phyloP scores from a whole-genome alignment of 768 basidiomycete genomes.

The Pleurotus pulmonarius region DNA sequence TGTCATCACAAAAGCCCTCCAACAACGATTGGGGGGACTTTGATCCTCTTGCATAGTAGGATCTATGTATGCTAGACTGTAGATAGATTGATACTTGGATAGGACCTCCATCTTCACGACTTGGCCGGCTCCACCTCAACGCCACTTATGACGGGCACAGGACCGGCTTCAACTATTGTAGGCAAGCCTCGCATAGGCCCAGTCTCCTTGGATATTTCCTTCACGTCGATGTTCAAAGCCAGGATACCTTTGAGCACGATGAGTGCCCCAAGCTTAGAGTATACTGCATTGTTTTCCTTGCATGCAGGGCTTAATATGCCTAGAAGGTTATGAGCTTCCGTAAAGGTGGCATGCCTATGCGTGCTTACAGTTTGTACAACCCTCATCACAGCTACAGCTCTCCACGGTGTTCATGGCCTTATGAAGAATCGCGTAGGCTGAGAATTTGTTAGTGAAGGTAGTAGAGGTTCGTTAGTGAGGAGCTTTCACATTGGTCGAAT shows the following conservation, averaged over 20 bases:
- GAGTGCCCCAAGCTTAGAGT: slow-evolving; percentile 72
- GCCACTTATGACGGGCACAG: slow-evolving; percentile 40
- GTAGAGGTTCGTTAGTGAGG: background rate
- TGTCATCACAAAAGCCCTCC: slow-evolving; percentile 44
- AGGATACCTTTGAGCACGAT: slow-evolving; percentile 64
- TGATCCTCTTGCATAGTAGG: slow-evolving; percentile 60
- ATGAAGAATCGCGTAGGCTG: slow-evolving; percentile 55
- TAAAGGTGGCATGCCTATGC: background rate
- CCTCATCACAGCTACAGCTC: slow-evolving; percentile 61
- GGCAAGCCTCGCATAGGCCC: slow-evolving; percentile 29
- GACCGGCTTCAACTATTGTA: slow-evolving; percentile 52
- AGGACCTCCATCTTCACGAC: slow-evolving; percentile 11
- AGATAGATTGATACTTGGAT: background rate
- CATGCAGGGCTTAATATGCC: slow-evolving; percentile 67
- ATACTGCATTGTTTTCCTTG: slow-evolving; percentile 68
- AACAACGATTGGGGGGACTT: slow-evolving; percentile 81
- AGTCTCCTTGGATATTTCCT: slow-evolving; percentile 30
- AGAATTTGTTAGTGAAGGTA: background rate
- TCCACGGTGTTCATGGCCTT: slow-evolving; percentile 57
- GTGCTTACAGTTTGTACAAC: slow-evolving; percentile 65
- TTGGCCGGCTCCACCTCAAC: slow-evolving; percentile 42
- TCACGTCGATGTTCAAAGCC: slow-evolving; percentile 33
- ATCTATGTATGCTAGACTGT: too few relatives aligned
- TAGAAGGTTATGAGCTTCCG: slow-evolving; percentile 19
- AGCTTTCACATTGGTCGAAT: slow-evolving; percentile 67